Evolutionary conservation across 495 filamentous ascomycete species (phyloP).

Genomic region (Tetracladium marchalianum): DNA sequence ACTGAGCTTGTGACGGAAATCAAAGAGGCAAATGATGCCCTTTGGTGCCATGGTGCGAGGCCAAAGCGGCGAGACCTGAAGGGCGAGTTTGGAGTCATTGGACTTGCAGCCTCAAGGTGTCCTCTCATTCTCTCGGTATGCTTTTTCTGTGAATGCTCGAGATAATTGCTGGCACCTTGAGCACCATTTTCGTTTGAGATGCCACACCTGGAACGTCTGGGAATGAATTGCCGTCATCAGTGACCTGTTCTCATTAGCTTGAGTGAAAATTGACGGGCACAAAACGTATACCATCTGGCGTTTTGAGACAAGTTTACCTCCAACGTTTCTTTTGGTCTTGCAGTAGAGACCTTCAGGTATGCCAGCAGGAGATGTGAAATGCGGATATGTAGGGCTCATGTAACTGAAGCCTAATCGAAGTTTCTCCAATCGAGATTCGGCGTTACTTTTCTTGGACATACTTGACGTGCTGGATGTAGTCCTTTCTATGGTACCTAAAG

Average conservation of each 20-base stretch:
- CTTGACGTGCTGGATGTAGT: not conserved
- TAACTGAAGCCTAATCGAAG: not conserved
- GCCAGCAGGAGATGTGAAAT: not conserved
- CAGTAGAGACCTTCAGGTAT: conserved; percentile 8
- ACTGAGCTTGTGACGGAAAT: conserved; percentile 29
- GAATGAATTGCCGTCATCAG: not conserved
- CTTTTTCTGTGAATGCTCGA: conserved; percentile 3
- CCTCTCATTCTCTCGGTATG: not conserved
- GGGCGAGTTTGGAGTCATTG: conserved; percentile 1
- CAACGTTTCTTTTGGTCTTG: conserved; percentile 10
- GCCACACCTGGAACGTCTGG: not conserved
- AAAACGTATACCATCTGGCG: conserved; percentile 3
- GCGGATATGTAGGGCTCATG: not conserved
- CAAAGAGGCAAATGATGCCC: conserved; percentile 23
- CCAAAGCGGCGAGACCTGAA: conserved; percentile 23
- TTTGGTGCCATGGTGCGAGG: conserved; percentile 32
- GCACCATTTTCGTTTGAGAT: conserved; percentile 14
- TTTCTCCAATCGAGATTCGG: not conserved
- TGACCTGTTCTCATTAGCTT: conserved; percentile 5
- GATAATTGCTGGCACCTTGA: conserved; percentile 12
- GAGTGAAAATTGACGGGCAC: not conserved
- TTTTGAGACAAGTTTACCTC: not conserved
- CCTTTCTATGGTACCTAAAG: not conserved
- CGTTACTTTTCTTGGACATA: not conserved
- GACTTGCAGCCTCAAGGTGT: not conserved